phyloP scores from a whole-genome alignment of 768 basidiomycete species.

The Thelephora aurantiotincta region DNA sequence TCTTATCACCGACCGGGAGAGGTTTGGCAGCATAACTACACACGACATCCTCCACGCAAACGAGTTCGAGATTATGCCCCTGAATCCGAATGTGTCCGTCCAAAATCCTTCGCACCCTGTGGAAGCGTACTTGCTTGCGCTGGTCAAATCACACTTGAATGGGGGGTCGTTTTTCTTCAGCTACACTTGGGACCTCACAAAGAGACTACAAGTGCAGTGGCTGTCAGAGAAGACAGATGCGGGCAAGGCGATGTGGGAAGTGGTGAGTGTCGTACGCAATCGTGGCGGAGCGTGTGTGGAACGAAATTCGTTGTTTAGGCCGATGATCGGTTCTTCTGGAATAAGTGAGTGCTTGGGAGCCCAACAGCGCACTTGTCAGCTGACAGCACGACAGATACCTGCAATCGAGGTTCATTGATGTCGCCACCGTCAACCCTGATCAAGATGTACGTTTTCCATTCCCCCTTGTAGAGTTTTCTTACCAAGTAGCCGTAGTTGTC shows the following conservation, averaged over 20 bases:
- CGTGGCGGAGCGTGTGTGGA: background rate
- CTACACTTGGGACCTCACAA: conserved; percentile 83
- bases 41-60: conserved; percentile 83
- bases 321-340: conserved; percentile 99
- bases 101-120: conserved; percentile 67
- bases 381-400: conserved; percentile 18
- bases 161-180: conserved; percentile 80
- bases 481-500: conserved; percentile 43
- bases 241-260: conserved; percentile 58
- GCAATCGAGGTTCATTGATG: conserved; percentile 48
- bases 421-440: conserved; percentile 31
- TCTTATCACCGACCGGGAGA: conserved; percentile 71
- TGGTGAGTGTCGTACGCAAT: conserved; percentile 30
- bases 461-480: background rate
- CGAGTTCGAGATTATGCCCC: conserved; percentile 83
- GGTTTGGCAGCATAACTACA: conserved; percentile 64
- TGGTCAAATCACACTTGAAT: conserved; percentile 74
- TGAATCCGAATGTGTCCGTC: conserved; percentile 56
- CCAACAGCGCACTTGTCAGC: background rate
- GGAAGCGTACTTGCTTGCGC: conserved; percentile 75
- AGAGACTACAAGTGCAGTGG: conserved; percentile 76
- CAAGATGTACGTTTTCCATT: conserved; percentile 42
- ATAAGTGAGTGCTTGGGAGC: conserved; percentile 36
- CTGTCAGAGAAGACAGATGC: conserved; percentile 33
- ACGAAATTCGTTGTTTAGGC: conserved; percentile 30